Evolutionary conservation across 345 rosid genomes (phyloP).

Genomic region (Brassica juncea): DNA sequence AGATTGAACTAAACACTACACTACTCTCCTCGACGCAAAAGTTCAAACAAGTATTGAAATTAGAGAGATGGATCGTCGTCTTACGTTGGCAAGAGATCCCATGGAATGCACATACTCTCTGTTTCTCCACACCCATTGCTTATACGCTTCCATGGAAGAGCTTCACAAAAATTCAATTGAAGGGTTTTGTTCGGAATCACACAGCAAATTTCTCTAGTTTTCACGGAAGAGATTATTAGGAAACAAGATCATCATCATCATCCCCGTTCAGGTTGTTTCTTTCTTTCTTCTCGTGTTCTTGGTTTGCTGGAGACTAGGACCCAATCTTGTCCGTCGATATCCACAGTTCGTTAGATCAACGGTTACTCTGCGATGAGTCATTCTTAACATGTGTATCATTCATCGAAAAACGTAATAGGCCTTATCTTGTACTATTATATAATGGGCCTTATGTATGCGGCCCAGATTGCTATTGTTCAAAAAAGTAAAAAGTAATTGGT

Average conservation of each 20-base stretch:
- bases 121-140: slow-evolving; percentile 85
- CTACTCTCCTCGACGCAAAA: too few species aligned
- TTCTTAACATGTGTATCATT: background rate
- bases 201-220: background rate
- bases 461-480: background rate
- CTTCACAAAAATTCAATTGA: too few species aligned
- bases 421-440: background rate
- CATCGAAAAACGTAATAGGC: slow-evolving; percentile 25
- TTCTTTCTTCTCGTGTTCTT: background rate
- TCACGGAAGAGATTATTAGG: slow-evolving; percentile 3
- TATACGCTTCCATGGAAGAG: slow-evolving; percentile 67
- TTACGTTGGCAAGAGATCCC: slow-evolving; percentile 93
- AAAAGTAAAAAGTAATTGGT: background rate
- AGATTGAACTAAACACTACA: too few species aligned
- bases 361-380: background rate
- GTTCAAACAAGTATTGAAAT: too few species aligned
- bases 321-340: slow-evolving; percentile 14
- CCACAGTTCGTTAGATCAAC: background rate
- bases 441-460: background rate
- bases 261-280: slow-evolving; percentile 10
- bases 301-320: slow-evolving; percentile 11
- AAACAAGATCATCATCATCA: background rate
- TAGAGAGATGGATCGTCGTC: slow-evolving; percentile 10
- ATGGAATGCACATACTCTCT: slow-evolving; percentile 83
- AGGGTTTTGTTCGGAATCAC: background rate